Evolutionary conservation across 1,139 yeast genomes (phyloP).

Genomic region (Candida gigantensis): DNA sequence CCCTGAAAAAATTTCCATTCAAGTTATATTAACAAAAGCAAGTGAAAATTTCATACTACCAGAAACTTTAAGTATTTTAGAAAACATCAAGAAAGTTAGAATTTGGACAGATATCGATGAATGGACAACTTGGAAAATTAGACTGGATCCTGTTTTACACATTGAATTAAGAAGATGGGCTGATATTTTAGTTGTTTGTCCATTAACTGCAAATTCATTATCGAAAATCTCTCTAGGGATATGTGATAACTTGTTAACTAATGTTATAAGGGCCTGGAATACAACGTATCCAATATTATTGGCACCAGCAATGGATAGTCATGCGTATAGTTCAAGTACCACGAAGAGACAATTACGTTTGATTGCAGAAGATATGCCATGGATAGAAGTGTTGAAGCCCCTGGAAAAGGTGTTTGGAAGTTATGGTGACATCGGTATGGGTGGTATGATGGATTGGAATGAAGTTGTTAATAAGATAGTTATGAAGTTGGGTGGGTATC

Average conservation of each 20-base stretch:
- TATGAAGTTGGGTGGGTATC: slow-evolving; percentile 83
- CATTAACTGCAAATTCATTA: slow-evolving; percentile 85
- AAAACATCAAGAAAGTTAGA: slow-evolving; percentile 47
- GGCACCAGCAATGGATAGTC: slow-evolving; percentile 94
- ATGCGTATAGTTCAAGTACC: slow-evolving; percentile 83
- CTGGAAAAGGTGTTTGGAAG: slow-evolving; percentile 91
- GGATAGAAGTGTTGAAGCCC: slow-evolving; percentile 87
- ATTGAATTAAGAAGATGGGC: slow-evolving; percentile 96
- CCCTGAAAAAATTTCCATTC: slow-evolving; percentile 71
- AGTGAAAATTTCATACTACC: slow-evolving; percentile 80
- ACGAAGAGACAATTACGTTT: slow-evolving; percentile 78
- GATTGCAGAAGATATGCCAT: slow-evolving; percentile 84
- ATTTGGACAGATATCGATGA: slow-evolving; percentile 92
- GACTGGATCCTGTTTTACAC: slow-evolving; percentile 91
- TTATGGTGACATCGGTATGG: slow-evolving; percentile 95
- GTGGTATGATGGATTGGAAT: slow-evolving; percentile 89
- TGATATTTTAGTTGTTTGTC: slow-evolving; percentile 84
- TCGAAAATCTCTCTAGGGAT: slow-evolving; percentile 89
- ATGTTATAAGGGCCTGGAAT: slow-evolving; percentile 91
- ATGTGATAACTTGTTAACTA: slow-evolving; percentile 85
- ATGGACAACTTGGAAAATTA: slow-evolving; percentile 82
- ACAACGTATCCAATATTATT: slow-evolving; percentile 80
- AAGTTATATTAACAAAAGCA: slow-evolving; percentile 76
- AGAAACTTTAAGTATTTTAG: slow-evolving; percentile 44
- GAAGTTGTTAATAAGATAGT: slow-evolving; percentile 87